Conservation (phyloP, 176 grass and related monocot genomes). For the Aegilops umbellulata region DNA sequence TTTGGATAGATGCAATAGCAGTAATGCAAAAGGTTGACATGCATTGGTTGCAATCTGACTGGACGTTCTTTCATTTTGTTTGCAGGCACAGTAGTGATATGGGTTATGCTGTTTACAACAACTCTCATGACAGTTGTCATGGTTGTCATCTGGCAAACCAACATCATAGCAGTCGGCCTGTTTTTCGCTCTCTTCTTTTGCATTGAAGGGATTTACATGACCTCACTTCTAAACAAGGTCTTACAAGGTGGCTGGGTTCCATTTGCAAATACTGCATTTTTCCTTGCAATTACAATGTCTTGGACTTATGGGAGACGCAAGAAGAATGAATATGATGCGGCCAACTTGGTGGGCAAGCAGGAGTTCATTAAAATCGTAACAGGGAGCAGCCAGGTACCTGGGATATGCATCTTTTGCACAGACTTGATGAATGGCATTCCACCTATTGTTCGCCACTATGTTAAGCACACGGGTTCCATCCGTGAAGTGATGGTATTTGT, state of each 20-base stretch:
- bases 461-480: constrained; percentile 48
- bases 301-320: constrained; percentile 87
- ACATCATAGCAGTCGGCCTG: constrained; percentile 25
- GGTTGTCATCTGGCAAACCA: constrained; percentile 59
- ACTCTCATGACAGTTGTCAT: constrained; percentile 58
- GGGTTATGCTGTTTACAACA: constrained; percentile 93
- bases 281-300: constrained; percentile 62
- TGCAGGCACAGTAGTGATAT: constrained; percentile 82
- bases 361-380: constrained; percentile 43
- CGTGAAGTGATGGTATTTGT: constrained; percentile 72
- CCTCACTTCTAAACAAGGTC: constrained; percentile 71
- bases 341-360: constrained; percentile 44
- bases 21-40: not conserved
- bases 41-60: not conserved
- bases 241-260: constrained; percentile 82
- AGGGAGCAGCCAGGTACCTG: constrained; percentile 42
- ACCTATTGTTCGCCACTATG: constrained; percentile 67
- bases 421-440: constrained; percentile 83
- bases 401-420: constrained; percentile 73
- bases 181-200: constrained; percentile 43
- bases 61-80: not conserved
- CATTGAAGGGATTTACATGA: constrained; percentile 63
- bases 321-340: constrained; percentile 57
- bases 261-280: constrained; percentile 72
- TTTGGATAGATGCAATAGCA: constrained; percentile 9